phyloP scores from a whole-genome alignment of 2,329 filamentous ascomycete species.

The Cercospora berteroae region DNA sequence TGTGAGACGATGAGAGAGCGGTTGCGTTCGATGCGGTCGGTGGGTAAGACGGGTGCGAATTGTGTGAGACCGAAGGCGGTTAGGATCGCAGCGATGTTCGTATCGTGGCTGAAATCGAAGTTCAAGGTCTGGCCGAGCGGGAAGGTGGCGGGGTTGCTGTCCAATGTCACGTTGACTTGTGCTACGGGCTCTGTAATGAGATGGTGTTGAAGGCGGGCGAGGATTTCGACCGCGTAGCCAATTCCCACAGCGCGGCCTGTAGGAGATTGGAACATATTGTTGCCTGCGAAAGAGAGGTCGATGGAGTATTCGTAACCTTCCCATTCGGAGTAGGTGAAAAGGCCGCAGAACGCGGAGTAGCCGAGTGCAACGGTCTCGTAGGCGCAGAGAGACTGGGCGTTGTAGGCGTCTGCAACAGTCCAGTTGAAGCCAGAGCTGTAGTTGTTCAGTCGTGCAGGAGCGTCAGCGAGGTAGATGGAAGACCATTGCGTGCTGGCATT shows the following conservation, averaged over 20 bases:
- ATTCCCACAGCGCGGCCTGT: slow-evolving; percentile 70
- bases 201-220: slow-evolving; percentile 66
- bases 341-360: slow-evolving; percentile 69
- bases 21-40: slow-evolving; percentile 55
- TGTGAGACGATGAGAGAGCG: slow-evolving; percentile 63
- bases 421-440: slow-evolving; percentile 52
- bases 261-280: slow-evolving; percentile 62
- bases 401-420: slow-evolving; percentile 61
- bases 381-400: slow-evolving; percentile 69
- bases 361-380: slow-evolving; percentile 78
- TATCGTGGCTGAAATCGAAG: slow-evolving; percentile 77
- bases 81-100: slow-evolving; percentile 56
- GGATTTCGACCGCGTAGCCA: slow-evolving; percentile 69
- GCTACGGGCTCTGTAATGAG: slow-evolving; percentile 44
- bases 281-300: slow-evolving; percentile 62
- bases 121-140: slow-evolving; percentile 71
- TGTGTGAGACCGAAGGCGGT: slow-evolving; percentile 71
- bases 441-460: slow-evolving; percentile 58
- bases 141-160: slow-evolving; percentile 66
- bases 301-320: slow-evolving; percentile 64
- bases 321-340: slow-evolving; percentile 77
- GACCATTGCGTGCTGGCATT: slow-evolving; percentile 61
- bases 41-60: slow-evolving; percentile 61
- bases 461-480: slow-evolving; percentile 62
- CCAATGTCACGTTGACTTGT: slow-evolving; percentile 64